Evolutionary conservation across 2,329 filamentous ascomycete genomes (phyloP).

Genomic region (Dendryphion nanum): DNA sequence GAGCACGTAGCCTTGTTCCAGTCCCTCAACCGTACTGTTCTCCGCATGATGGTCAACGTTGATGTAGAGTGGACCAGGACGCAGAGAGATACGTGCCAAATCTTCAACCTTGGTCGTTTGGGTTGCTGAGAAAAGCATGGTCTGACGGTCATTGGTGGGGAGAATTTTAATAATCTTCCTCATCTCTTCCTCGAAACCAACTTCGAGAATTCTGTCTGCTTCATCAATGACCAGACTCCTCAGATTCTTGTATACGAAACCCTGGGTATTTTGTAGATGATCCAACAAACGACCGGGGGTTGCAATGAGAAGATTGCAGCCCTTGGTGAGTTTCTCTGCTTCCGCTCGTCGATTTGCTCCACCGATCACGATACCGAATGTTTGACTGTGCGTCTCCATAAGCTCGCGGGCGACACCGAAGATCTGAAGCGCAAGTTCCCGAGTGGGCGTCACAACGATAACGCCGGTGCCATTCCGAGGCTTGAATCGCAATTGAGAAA

Average conservation of each 20-base stretch:
- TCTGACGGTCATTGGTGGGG: slow-evolving; percentile 75
- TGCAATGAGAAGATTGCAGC: slow-evolving; percentile 90
- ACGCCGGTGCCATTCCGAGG: slow-evolving; percentile 83
- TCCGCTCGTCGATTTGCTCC: slow-evolving; percentile 89
- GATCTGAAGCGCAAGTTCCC: slow-evolving; percentile 92
- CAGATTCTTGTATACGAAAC: slow-evolving; percentile 89
- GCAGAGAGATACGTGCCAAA: slow-evolving; percentile 86
- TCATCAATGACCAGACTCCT: slow-evolving; percentile 94
- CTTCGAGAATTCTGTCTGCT: slow-evolving; percentile 92
- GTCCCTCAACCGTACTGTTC: slow-evolving; percentile 85
- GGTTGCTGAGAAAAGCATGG: slow-evolving; percentile 95
- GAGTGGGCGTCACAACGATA: slow-evolving; percentile 87
- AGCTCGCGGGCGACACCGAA: slow-evolving; percentile 93
- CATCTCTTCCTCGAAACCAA: slow-evolving; percentile 99
- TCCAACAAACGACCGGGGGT: slow-evolving; percentile 91
- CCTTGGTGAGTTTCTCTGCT: slow-evolving; percentile 89
- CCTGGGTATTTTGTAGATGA: slow-evolving; percentile 87
- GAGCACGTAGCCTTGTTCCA: slow-evolving; percentile 94
- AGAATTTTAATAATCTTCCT: slow-evolving; percentile 93
- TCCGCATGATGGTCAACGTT: slow-evolving; percentile 91
- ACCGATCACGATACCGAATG: slow-evolving; percentile 93
- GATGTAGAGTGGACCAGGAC: slow-evolving; percentile 90
- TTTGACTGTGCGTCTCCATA: slow-evolving; percentile 90
- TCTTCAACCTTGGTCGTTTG: slow-evolving; percentile 99
- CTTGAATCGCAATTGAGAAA: slow-evolving; percentile 88